Evolutionary conservation across 2,329 filamentous ascomycete genomes (phyloP), one percentile per base, ranked within the genome.

Genomic region (Cryoendolithus antarcticus): DNA sequence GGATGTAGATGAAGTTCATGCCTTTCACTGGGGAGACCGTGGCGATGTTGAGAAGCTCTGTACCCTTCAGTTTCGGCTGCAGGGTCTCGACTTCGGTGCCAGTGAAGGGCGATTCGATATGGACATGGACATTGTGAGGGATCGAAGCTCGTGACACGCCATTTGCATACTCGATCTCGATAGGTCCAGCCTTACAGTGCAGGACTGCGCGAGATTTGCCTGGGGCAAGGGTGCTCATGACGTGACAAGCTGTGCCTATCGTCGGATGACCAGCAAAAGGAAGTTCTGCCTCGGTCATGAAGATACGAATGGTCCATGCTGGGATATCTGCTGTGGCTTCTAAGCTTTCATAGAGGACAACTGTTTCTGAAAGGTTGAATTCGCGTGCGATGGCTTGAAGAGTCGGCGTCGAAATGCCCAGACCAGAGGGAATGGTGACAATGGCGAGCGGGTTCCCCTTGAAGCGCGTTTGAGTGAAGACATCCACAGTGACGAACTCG

Each of bases 1-100:
- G 62, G 9, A 82, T 64, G 27, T 84, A 69, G n/a, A 75, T 60
- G 57, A 86, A 86, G 1, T 74, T 74, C 77, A 88, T 81, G 35
- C 82, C 83, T 33, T 74, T 75, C 29, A 86, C 81, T 34, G 86
- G 64, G 32, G 61, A 65, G 8, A 67, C 61, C 8, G 66, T 48
- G 9, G 47, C 54, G 38, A 47, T 40, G 38, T 7, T 39, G 43
- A 28, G 30, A 31, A 28, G 34, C 3, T 35, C 29, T 3, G 31
- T 30, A 4, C 39, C 39, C 9, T 41, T 30, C 31, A 69, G 49
- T 9, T 36, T 44, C 9, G 61, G 56, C 44, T 67, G 64, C 13
- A 62, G 38, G 13, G 50, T 45, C 34, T 59, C 55, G n/a, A 59
- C 43, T 30, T 54, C 49, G 24, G 57, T 43, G 28, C 52, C 43